Percentiles rank a stretch among this genome's conserved stretches.
Conservation (phyloP, 2,329 filamentous ascomycete species). For the Didymella exigua region DNA sequence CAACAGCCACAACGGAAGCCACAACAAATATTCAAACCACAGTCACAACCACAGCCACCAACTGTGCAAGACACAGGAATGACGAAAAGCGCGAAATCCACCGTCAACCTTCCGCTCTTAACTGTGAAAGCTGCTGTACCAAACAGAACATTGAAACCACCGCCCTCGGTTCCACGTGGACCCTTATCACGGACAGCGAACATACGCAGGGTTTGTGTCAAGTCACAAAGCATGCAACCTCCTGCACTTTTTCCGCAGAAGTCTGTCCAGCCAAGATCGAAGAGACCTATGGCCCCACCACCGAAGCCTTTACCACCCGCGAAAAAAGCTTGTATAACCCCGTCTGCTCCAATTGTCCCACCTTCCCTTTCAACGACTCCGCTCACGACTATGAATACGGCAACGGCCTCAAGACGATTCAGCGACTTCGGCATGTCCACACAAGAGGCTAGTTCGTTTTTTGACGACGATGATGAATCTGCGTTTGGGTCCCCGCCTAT, state of each 20-base stretch:
- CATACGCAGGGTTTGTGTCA: background rate
- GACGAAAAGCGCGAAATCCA: background rate
- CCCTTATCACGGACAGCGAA: conserved; percentile 10
- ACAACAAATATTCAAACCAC: background rate
- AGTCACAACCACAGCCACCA: background rate
- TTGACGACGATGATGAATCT: conserved; percentile 34
- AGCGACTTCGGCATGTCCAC: conserved; percentile 34
- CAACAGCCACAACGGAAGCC: background rate
- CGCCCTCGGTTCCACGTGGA: conserved; percentile 6
- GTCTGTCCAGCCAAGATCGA: background rate
- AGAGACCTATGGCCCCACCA: conserved; percentile 5
- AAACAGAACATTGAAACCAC: background rate
- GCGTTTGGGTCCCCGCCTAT: conserved; percentile 31
- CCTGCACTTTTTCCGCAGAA: background rate
- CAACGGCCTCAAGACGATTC: conserved; percentile 5
- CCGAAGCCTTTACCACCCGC: background rate
- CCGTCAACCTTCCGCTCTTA: background rate
- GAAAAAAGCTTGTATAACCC: conserved; percentile 3
- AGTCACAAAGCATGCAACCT: background rate
- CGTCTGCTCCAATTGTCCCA: background rate
- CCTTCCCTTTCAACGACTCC: background rate
- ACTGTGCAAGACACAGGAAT: background rate
- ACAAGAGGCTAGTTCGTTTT: conserved; percentile 35
- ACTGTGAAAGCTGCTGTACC: background rate
- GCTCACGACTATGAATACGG: background rate